A percentile compares a stretch with the other conserved stretches of the same genome.
phyloP scores from a whole-genome alignment of 2,329 filamentous ascomycete species.

The Penicillium sp. region DNA sequence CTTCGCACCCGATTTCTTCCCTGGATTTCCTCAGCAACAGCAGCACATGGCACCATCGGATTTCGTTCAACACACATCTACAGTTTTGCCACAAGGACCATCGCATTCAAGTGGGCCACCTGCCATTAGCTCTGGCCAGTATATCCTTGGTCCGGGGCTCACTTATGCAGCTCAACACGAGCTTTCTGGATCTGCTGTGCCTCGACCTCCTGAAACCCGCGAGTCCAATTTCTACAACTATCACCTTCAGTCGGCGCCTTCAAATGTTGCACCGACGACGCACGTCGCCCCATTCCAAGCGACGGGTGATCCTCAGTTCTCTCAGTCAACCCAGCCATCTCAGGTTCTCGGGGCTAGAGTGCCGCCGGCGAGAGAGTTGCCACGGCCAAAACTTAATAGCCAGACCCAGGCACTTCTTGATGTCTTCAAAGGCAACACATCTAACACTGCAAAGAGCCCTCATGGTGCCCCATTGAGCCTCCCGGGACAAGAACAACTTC shows the following conservation, averaged over 20 bases:
- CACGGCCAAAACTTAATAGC: conserved; percentile 53
- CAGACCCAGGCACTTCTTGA: conserved; percentile 56
- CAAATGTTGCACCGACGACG: conserved; percentile 12
- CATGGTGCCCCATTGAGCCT: conserved; percentile 18
- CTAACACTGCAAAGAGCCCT: conserved; percentile 24
- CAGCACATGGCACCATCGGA: conserved; percentile 26
- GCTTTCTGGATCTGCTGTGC: conserved; percentile 16
- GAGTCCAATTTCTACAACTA: conserved; percentile 18
- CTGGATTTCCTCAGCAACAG: conserved; percentile 34
- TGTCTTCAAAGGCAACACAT: conserved; percentile 48
- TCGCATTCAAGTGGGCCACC: conserved; percentile 11
- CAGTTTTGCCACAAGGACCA: conserved; percentile 13
- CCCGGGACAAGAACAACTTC: conserved; percentile 7
- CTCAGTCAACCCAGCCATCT: conserved; percentile 31
- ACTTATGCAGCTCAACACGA: conserved; percentile 15
- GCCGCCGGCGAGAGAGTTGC: conserved; percentile 55
- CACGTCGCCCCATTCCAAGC: conserved; percentile 44
- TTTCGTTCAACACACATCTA: conserved; percentile 24
- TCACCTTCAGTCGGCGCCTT: conserved; percentile 15
- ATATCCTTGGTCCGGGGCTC: conserved; percentile 3
- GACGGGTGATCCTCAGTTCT: conserved; percentile 45
- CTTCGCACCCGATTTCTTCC: conserved; percentile 45
- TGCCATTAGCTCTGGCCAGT: conserved; percentile 6
- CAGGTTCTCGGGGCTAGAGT: conserved; percentile 43
- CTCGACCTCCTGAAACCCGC: conserved; percentile 25